phyloP scores from a whole-genome alignment of 208 protist genomes.

The Crithidia thermophila region DNA sequence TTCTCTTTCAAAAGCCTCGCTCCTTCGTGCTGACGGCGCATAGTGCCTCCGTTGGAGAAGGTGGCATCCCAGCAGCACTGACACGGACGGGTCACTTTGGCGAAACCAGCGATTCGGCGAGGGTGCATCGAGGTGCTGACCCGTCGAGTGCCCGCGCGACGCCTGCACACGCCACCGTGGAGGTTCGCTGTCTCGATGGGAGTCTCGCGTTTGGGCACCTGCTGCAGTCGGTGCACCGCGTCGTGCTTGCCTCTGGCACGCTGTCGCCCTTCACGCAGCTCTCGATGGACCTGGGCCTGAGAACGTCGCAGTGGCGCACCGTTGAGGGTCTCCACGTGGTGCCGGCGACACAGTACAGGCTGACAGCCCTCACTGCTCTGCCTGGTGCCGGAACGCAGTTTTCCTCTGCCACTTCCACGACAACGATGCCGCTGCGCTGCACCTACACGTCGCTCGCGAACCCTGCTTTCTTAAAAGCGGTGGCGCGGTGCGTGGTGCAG shows the following conservation, averaged over 20 bases:
- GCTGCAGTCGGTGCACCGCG: slow-evolving; percentile 45
- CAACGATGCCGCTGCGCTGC: slow-evolving; percentile 47
- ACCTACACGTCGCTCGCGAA: slow-evolving; percentile 50
- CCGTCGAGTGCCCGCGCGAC: no score
- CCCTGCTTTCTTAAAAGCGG: slow-evolving; percentile 42
- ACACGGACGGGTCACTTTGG: not conserved
- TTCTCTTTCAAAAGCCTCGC: slow-evolving; percentile 54
- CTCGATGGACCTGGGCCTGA: slow-evolving; percentile 65
- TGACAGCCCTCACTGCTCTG: slow-evolving; percentile 37
- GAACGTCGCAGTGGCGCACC: slow-evolving; percentile 19
- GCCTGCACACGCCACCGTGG: slow-evolving; percentile 16
- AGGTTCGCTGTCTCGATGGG: slow-evolving; percentile 78
- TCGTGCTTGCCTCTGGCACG: slow-evolving; percentile 96
- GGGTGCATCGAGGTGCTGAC: no score
- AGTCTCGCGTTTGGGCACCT: slow-evolving; percentile 73
- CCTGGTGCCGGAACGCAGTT: not conserved
- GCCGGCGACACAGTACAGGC: slow-evolving; percentile 35
- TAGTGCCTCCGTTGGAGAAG: not conserved
- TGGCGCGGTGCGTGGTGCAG: slow-evolving; percentile 47
- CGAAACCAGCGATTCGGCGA: not conserved
- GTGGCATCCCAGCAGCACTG: not conserved
- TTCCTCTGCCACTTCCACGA: not conserved
- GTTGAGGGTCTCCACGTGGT: slow-evolving; percentile 61
- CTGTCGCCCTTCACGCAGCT: slow-evolving; percentile 91
- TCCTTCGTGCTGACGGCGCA: slow-evolving; percentile 52